Evolutionary conservation across 2,329 filamentous ascomycete species (phyloP).

Genomic region (Aspergillus sp.): DNA sequence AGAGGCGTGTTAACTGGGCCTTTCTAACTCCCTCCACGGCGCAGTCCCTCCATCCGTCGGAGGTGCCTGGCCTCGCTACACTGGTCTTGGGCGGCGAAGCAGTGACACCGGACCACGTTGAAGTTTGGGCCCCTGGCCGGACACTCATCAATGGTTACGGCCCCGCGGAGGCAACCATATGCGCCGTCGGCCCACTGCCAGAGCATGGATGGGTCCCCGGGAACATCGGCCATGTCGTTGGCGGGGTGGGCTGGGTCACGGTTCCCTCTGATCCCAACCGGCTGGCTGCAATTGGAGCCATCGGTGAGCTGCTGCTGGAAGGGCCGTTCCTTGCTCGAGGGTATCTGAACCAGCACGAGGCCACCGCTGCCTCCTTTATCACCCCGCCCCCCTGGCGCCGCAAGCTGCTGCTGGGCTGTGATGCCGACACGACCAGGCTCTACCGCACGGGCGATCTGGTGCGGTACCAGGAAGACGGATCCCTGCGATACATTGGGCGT

Average conservation of each 20-base stretch:
- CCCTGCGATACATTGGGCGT: not conserved
- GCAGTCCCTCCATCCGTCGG: not conserved
- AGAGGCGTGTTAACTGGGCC: slow-evolving; percentile 9
- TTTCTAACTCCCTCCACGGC: slow-evolving; percentile 48
- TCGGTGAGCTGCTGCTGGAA: slow-evolving; percentile 28
- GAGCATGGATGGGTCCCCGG: not conserved
- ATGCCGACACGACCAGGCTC: not conserved
- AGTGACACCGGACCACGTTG: not conserved
- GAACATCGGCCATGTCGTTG: not conserved
- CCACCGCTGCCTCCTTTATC: not conserved
- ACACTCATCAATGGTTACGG: not conserved
- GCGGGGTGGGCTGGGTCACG: not conserved
- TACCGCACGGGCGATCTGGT: slow-evolving; percentile 4
- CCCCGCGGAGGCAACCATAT: not conserved
- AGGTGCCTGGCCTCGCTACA: not conserved
- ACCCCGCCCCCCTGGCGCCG: not conserved
- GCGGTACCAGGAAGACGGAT: not conserved
- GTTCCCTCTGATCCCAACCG: slow-evolving; percentile 43
- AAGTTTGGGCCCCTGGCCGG: not conserved
- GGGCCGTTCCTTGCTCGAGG: slow-evolving; percentile 55
- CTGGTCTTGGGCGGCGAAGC: not conserved
- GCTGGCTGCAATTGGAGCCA: slow-evolving; percentile 51
- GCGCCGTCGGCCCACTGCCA: not conserved
- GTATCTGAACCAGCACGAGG: slow-evolving; percentile 51
- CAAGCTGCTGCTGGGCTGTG: not conserved